These are phyloP conservation scores for Cladophialophora immunda DNA, from an alignment of 2,329 filamentous ascomycete species.

Conservation along the genomic window DNA sequence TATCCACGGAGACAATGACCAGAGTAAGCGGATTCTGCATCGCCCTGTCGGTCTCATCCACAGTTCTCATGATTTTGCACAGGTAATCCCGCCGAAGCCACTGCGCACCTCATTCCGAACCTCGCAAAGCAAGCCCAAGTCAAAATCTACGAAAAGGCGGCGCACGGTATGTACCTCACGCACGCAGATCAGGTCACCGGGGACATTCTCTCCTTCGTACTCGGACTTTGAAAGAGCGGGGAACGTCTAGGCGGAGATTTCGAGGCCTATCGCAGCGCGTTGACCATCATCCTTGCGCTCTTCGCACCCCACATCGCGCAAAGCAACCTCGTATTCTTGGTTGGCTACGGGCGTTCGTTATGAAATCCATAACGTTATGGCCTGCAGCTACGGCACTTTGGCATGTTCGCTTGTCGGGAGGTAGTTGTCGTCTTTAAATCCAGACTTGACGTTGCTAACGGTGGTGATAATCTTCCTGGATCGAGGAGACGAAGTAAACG, in stretches of 20 bases:
- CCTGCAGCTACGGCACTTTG: background rate
- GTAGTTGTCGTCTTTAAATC: background rate
- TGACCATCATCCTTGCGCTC: background rate
- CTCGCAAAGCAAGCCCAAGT: slow-evolving; percentile 40
- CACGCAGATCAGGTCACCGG: slow-evolving; percentile 34
- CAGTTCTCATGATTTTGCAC: background rate
- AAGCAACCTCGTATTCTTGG: background rate
- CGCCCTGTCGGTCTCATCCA: background rate
- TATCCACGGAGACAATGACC: slow-evolving; percentile 44
- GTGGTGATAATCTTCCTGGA: background rate
- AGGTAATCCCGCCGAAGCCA: slow-evolving; percentile 42
- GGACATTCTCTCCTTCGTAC: slow-evolving; percentile 38
- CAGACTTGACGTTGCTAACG: background rate
- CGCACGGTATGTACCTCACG: slow-evolving; percentile 43
- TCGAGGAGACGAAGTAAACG: background rate
- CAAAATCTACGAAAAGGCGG: slow-evolving; percentile 44
- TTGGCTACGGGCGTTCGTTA: background rate
- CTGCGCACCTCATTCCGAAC: slow-evolving; percentile 39
- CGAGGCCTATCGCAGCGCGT: background rate
- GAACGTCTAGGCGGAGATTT: background rate
- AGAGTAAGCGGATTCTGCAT: slow-evolving; percentile 30
- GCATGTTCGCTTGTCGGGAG: background rate
- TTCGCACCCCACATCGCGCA: background rate
- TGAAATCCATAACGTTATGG: background rate
- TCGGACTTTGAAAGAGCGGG: slow-evolving; percentile 12